phyloP scores from a whole-genome alignment of 768 basidiomycete species.

The Lactifluus piperatus region DNA sequence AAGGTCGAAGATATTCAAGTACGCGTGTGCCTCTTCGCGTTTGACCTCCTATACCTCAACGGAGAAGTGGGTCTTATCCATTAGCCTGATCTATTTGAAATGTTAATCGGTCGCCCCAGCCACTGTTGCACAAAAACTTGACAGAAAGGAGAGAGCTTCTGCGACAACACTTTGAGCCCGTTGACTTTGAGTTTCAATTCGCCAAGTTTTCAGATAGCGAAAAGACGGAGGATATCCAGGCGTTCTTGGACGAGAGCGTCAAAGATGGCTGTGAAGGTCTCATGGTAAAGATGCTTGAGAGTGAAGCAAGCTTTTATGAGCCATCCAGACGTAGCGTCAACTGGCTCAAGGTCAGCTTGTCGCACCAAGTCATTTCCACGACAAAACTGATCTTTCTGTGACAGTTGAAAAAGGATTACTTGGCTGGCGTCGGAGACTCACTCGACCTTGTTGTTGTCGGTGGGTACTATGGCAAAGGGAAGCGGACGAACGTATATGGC shows the following conservation, averaged over 20 bases:
- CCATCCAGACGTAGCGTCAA: slow-evolving; percentile 93
- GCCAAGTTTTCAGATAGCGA: slow-evolving; percentile 87
- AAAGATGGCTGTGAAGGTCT: slow-evolving; percentile 98
- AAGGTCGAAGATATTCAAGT: slow-evolving; percentile 97
- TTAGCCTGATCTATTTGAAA: not conserved
- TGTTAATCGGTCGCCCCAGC: slow-evolving; percentile 35
- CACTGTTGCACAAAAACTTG: slow-evolving; percentile 71
- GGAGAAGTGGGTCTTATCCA: slow-evolving; percentile 72
- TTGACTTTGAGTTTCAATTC: slow-evolving; percentile 87
- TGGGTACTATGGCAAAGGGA: slow-evolving; percentile 95
- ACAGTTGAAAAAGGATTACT: slow-evolving; percentile 97
- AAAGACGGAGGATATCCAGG: slow-evolving; percentile 87
- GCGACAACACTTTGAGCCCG: slow-evolving; percentile 66
- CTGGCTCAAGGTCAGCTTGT: slow-evolving; percentile 79
- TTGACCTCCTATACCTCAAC: slow-evolving; percentile 93
- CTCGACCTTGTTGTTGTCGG: slow-evolving; percentile 97
- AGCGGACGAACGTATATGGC: slow-evolving; percentile 94
- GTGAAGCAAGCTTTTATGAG: slow-evolving; percentile 87
- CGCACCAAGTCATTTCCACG: not conserved
- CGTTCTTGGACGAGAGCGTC: slow-evolving; percentile 92
- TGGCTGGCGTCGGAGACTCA: slow-evolving; percentile 93
- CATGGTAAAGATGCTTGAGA: slow-evolving; percentile 99
- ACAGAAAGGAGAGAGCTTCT: slow-evolving; percentile 70
- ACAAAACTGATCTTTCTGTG: not conserved
- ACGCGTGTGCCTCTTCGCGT: slow-evolving; percentile 91